Percentiles rank a stretch among this genome's conserved stretches.
These are phyloP conservation scores for Pythium volutum DNA, from an alignment of 352 stramenopile genomes.

Conservation along the genomic window DNA sequence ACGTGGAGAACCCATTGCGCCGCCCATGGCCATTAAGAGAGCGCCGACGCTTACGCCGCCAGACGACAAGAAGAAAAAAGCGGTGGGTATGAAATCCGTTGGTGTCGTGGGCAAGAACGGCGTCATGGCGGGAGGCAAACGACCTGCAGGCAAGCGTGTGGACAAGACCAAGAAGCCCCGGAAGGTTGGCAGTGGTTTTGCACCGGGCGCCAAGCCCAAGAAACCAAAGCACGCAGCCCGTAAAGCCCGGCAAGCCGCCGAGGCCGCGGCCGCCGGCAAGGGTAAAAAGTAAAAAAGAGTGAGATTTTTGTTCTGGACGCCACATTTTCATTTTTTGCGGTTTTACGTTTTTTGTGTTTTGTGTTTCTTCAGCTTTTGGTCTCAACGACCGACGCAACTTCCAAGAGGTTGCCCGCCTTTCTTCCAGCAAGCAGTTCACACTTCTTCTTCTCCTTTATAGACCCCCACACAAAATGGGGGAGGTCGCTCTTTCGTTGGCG, in stretches of 20 bases:
- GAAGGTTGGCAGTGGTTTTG: slow-evolving; percentile 16
- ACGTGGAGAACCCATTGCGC: slow-evolving; percentile 1
- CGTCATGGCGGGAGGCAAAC: not conserved
- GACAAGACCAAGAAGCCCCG: slow-evolving; percentile 40
- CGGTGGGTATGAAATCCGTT: slow-evolving; percentile 19
- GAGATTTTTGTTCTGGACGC: not conserved
- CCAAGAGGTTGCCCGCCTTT: no score
- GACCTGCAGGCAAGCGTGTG: not conserved
- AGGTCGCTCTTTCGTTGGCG: not conserved
- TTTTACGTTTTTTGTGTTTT: not conserved
- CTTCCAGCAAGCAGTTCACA: no score
- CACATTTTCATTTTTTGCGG: not conserved
- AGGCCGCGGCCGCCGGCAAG: slow-evolving; percentile 29
- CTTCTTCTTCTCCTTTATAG: no score
- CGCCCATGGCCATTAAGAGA: slow-evolving; percentile 5
- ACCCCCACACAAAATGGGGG: no score
- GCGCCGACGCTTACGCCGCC: not conserved
- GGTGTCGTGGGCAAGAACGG: slow-evolving; percentile 45
- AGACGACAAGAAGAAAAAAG: not conserved
- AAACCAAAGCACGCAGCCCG: slow-evolving; percentile 73
- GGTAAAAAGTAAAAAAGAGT: slow-evolving; percentile 18
- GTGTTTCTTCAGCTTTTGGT: no score
- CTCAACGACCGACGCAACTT: no score
- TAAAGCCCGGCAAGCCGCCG: slow-evolving; percentile 54
- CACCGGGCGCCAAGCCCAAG: slow-evolving; percentile 42